Conservation (phyloP, 352 stramenopile species). For the Phytopythium ostracodes region DNA sequence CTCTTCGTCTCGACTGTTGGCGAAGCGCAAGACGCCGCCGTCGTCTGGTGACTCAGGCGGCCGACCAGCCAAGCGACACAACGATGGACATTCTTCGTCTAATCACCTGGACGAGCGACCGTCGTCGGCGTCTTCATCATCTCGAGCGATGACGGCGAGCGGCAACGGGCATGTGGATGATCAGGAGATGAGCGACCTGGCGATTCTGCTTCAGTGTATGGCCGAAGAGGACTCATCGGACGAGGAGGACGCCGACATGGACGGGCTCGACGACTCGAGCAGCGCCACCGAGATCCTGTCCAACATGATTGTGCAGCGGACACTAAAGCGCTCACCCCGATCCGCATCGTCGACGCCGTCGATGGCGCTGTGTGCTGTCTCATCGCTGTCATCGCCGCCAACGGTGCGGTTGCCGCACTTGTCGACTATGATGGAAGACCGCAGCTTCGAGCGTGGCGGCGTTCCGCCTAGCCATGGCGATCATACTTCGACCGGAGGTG, state of each 20-base stretch:
- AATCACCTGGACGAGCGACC: conserved; percentile 1
- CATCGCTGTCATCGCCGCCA: not conserved
- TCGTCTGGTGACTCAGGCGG: not conserved
- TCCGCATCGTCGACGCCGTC: conserved; percentile 34
- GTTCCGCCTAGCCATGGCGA: not conserved
- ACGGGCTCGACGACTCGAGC: conserved; percentile 64
- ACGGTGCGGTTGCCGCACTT: conserved; percentile 1
- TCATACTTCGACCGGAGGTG: not conserved
- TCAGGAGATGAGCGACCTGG: conserved; percentile 9
- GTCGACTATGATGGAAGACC: not conserved
- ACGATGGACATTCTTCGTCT: conserved; percentile 2
- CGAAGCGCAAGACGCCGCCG: conserved; percentile 6
- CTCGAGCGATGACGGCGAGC: not conserved
- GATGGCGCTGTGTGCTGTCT: conserved; percentile 1
- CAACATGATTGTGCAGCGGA: conserved; percentile 72
- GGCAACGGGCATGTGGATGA: conserved; percentile 21
- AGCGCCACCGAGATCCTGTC: conserved; percentile 78
- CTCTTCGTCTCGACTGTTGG: not conserved
- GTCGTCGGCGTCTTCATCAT: conserved; percentile 2
- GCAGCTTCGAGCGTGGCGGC: not conserved
- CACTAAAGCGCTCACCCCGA: conserved; percentile 52
- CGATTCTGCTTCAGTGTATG: conserved; percentile 16
- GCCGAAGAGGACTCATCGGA: conserved; percentile 32
- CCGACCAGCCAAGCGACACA: not conserved
- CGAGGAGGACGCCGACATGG: conserved; percentile 52